Conservation (phyloP, 2,329 filamentous ascomycete species). For the Penicillium palitans region DNA sequence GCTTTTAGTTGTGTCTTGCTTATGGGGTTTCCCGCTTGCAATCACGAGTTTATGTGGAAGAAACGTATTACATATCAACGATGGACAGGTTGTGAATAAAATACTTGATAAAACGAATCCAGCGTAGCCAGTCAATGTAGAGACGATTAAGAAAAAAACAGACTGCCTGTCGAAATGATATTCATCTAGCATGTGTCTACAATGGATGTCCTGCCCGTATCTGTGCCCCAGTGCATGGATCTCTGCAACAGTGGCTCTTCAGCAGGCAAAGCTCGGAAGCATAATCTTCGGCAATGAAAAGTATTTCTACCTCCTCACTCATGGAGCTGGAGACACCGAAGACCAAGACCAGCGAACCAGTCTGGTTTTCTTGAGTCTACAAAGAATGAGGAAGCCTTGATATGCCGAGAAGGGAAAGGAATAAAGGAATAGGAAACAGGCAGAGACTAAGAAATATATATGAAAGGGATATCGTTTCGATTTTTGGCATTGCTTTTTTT, state of each 20-base stretch:
- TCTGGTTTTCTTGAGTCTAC: slow-evolving; percentile 28
- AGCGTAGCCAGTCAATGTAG: not conserved
- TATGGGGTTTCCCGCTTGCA: slow-evolving; percentile 9
- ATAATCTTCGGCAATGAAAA: slow-evolving; percentile 39
- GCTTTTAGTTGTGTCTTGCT: slow-evolving; percentile 22
- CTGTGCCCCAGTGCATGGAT: slow-evolving; percentile 62
- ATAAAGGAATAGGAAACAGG: not conserved
- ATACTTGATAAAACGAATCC: not conserved
- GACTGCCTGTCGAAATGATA: not conserved
- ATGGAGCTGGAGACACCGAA: slow-evolving; percentile 28
- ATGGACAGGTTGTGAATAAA: slow-evolving; percentile 23
- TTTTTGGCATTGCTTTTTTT: slow-evolving; percentile 18
- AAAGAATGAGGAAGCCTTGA: slow-evolving; percentile 48
- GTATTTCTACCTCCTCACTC: slow-evolving; percentile 48
- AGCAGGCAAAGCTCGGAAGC: slow-evolving; percentile 48
- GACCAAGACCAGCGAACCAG: slow-evolving; percentile 25
- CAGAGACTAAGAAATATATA: not conserved
- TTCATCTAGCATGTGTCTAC: slow-evolving; percentile 6
- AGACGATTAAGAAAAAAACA: not conserved
- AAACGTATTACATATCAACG: slow-evolving; percentile 26
- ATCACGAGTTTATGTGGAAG: slow-evolving; percentile 27
- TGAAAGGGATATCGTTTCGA: slow-evolving; percentile 12
- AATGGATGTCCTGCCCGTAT: slow-evolving; percentile 62
- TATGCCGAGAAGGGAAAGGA: slow-evolving; percentile 35
- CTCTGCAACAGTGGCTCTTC: slow-evolving; percentile 65